Evolutionary conservation across 495 filamentous ascomycete species (phyloP).

Genomic region (Lasiosphaeria ovina): DNA sequence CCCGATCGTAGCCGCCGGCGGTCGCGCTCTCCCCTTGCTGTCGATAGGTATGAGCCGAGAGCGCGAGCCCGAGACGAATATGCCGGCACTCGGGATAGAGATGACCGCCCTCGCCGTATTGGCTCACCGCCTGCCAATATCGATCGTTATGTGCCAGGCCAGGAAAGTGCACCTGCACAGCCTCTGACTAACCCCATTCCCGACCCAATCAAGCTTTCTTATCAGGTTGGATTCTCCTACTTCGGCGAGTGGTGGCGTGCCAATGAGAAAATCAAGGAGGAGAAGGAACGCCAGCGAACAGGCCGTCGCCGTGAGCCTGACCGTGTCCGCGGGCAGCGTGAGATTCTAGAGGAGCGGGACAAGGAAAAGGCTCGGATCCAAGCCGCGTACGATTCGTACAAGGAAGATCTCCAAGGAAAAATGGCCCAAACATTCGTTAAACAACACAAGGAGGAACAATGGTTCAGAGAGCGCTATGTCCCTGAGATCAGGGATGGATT

Average conservation of each 20-base stretch:
- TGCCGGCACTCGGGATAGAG: conserved; percentile 55
- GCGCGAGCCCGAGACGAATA: conserved; percentile 68
- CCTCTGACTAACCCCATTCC: conserved; percentile 69
- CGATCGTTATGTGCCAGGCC: conserved; percentile 93
- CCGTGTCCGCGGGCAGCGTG: conserved; percentile 69
- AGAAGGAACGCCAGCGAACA: conserved; percentile 73
- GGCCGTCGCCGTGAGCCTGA: conserved; percentile 71
- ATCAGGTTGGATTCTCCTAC: conserved; percentile 93
- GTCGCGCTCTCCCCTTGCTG: conserved; percentile 68
- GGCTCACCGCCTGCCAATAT: conserved; percentile 68
- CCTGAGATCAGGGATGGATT: conserved; percentile 72
- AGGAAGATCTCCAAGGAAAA: conserved; percentile 87
- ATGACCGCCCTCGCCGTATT: conserved; percentile 55
- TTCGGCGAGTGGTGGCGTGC: conserved; percentile 96
- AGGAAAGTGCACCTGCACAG: conserved; percentile 57
- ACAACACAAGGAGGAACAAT: conserved; percentile 88
- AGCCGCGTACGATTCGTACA: conserved; percentile 88
- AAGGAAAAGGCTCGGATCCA: conserved; percentile 89
- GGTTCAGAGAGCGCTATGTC: conserved; percentile 96
- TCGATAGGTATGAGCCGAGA: conserved; percentile 71
- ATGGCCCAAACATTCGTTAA: conserved; percentile 87
- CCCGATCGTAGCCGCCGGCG: conserved; percentile 53
- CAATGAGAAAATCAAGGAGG: conserved; percentile 82
- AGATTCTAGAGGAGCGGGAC: conserved; percentile 80
- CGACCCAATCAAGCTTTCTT: conserved; percentile 81